phyloP scores from a whole-genome alignment of 1,284 basidiomycete genomes.

The Xerocomus minutiporus region DNA sequence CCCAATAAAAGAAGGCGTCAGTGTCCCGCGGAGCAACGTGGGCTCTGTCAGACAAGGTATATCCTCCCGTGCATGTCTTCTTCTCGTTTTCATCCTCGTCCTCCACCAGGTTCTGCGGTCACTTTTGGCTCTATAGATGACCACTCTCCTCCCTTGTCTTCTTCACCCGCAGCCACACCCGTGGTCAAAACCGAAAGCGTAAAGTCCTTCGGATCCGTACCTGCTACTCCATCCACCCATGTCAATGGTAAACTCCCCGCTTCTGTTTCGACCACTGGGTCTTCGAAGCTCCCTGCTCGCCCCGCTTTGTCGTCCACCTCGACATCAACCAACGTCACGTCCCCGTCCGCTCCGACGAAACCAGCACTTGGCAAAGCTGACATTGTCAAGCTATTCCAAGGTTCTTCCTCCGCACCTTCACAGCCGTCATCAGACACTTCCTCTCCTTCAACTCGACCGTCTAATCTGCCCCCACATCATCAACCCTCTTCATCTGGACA shows the following conservation, averaged over 20 bases:
- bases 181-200: slow-evolving; percentile 66
- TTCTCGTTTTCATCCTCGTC: neutral
- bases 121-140: slow-evolving; percentile 86
- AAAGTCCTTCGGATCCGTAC: slow-evolving; percentile 76
- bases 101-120: slow-evolving; percentile 51
- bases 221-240: slow-evolving; percentile 36
- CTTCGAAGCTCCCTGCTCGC: slow-evolving; percentile 32
- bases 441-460: slow-evolving; percentile 42
- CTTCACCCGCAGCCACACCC: slow-evolving; percentile 62
- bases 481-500: slow-evolving; percentile 33
- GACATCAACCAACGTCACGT: slow-evolving; percentile 27
- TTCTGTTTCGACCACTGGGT: slow-evolving; percentile 23
- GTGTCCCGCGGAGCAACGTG: slow-evolving; percentile 52
- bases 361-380: slow-evolving; percentile 45
- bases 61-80: slow-evolving; percentile 9
- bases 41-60: slow-evolving; percentile 62
- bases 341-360: slow-evolving; percentile 37
- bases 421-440: slow-evolving; percentile 32
- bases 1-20: slow-evolving; percentile 71
- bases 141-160: slow-evolving; percentile 60
- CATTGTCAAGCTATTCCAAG: slow-evolving; percentile 67
- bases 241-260: slow-evolving; percentile 51
- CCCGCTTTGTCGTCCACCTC: slow-evolving; percentile 35
- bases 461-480: slow-evolving; percentile 43
- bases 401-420: slow-evolving; percentile 30